Conservation (phyloP, 805 yeast genomes). For the Phaffomyces opuntiae region DNA sequence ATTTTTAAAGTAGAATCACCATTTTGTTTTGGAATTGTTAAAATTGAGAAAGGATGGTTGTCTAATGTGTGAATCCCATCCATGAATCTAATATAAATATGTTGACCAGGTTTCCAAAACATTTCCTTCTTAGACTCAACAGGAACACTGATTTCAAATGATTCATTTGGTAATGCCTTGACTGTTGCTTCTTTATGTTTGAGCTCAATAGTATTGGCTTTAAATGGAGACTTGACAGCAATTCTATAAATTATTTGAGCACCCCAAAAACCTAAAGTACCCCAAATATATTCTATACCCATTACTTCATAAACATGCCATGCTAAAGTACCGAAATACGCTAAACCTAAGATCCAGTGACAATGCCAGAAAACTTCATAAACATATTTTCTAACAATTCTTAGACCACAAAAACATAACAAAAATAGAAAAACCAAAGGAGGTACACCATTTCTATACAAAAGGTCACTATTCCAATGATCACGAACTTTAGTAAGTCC, state of each 20-base stretch:
- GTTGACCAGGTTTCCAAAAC: conserved; percentile 52
- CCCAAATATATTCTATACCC: conserved; percentile 39
- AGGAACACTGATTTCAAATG: conserved; percentile 30
- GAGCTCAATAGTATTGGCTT: conserved; percentile 35
- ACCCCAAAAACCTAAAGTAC: conserved; percentile 45
- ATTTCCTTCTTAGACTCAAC: conserved; percentile 25
- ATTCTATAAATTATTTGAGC: conserved; percentile 42
- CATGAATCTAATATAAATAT: conserved; percentile 40
- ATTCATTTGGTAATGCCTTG: conserved; percentile 18
- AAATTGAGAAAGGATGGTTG: conserved; percentile 51
- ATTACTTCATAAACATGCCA: conserved; percentile 35
- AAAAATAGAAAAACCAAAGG: conserved; percentile 39
- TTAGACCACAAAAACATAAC: conserved; percentile 38
- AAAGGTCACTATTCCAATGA: conserved; percentile 17
- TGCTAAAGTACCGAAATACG: conserved; percentile 38
- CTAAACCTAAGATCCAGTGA: conserved; percentile 49
- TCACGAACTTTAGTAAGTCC: conserved; percentile 27
- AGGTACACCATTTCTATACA: conserved; percentile 38
- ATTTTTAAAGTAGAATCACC: conserved; percentile 27
- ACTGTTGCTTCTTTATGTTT: conserved; percentile 32
- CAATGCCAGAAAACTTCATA: conserved; percentile 45
- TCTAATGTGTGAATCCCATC: conserved; percentile 37
- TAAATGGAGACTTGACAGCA: conserved; percentile 37
- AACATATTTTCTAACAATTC: conserved; percentile 30
- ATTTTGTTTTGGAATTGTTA: conserved; percentile 24